Evolutionary conservation across 768 basidiomycete genomes (phyloP).

Genomic region (Psilocybe cyanescens): DNA sequence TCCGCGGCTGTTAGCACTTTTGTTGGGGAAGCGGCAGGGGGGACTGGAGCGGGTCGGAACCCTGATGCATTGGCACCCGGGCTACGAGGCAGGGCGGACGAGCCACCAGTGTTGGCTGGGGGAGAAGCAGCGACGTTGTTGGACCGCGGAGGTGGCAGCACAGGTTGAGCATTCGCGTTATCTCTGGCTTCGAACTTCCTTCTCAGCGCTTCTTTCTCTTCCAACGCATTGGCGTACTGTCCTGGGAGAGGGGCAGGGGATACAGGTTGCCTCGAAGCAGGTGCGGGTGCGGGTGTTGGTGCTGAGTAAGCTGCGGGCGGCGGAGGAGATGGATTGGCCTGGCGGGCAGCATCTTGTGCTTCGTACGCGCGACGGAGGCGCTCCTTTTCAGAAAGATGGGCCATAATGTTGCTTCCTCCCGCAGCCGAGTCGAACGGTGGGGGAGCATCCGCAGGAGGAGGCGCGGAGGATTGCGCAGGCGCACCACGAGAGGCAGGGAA

Average conservation of each 20-base stretch:
- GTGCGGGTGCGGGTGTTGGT: constrained; percentile 22
- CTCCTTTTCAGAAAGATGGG: constrained; percentile 69
- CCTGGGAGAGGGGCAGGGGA: constrained; percentile 20
- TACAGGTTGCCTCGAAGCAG: constrained; percentile 16
- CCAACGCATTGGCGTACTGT: constrained; percentile 34
- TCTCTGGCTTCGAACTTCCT: constrained; percentile 63
- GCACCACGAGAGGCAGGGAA: constrained; percentile 41
- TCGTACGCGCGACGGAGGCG: constrained; percentile 65
- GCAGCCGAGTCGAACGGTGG: constrained; percentile 56
- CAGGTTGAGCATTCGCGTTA: constrained; percentile 23
- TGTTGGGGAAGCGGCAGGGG: constrained; percentile 23
- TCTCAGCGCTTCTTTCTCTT: constrained; percentile 61
- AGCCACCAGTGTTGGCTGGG: constrained; percentile 20
- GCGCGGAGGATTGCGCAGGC: constrained; percentile 31
- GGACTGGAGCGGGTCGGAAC: constrained; percentile 37
- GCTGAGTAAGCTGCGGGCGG: constrained; percentile 23
- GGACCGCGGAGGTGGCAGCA: constrained; percentile 22
- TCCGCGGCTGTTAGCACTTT: constrained; percentile 68
- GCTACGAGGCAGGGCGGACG: constrained; percentile 25
- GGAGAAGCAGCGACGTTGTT: constrained; percentile 25
- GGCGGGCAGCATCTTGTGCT: constrained; percentile 56
- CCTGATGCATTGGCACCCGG: constrained; percentile 16
- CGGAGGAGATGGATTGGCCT: constrained; percentile 21
- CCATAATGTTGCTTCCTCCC: constrained; percentile 38
- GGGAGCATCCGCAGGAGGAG: constrained; percentile 38